phyloP scores from a whole-genome alignment of 78 protist species.

The Isochrysis galbana region DNA sequence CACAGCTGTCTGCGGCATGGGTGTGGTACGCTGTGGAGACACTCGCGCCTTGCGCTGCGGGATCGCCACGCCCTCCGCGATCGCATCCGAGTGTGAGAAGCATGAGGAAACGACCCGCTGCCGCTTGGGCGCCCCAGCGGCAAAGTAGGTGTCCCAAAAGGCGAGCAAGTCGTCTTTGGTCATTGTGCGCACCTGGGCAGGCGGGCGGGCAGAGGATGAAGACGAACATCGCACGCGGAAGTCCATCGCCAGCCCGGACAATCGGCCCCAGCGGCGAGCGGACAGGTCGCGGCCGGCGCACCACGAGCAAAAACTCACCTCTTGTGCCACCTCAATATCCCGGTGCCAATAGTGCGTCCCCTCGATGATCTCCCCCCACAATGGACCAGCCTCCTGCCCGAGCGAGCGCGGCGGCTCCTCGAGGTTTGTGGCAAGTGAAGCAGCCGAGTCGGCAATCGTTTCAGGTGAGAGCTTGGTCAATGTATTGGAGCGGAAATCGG shows the following conservation, averaged over 20 bases:
- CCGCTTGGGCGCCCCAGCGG: neutral
- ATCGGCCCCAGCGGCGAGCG: neutral
- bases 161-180: neutral
- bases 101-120: neutral
- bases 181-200: neutral
- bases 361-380: neutral
- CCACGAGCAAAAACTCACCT: neutral
- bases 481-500: neutral
- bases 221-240: too few species aligned
- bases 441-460: neutral
- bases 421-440: neutral
- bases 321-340: neutral
- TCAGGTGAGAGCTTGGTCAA: neutral
- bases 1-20: too few species aligned
- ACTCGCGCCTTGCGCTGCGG: too few species aligned
- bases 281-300: neutral
- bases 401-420: neutral
- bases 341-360: neutral
- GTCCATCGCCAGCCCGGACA: neutral
- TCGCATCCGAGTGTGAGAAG: neutral
- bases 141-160: neutral
- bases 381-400: neutral
- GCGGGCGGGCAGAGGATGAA: too few species aligned
- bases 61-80: neutral
- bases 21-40: too few species aligned